phyloP scores from a whole-genome alignment of 352 stramenopile genomes.

The Phytopythium oedochilum region DNA sequence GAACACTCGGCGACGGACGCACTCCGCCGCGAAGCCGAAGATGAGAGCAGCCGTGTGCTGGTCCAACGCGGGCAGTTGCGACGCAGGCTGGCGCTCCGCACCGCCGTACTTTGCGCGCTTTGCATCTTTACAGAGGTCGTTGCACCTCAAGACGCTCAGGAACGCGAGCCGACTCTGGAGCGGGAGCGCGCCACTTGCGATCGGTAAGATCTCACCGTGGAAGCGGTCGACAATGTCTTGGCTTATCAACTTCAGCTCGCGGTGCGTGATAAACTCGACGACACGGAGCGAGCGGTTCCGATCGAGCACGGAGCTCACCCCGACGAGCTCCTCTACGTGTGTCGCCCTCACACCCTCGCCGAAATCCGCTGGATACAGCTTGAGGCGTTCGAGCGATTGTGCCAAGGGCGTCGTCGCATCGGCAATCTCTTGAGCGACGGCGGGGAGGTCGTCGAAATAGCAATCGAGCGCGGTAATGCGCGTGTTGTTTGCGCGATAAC shows the following conservation, averaged over 20 bases:
- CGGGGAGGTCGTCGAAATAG: background rate
- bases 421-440: background rate
- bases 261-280: background rate
- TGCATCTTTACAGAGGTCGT: too few relatives aligned
- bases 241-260: background rate
- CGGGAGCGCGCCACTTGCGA: background rate
- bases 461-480: background rate
- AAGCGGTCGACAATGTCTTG: background rate
- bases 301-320: background rate
- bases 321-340: background rate
- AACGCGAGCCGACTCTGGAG: background rate
- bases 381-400: background rate
- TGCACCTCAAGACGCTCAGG: background rate
- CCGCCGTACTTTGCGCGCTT: background rate
- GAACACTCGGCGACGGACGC: background rate
- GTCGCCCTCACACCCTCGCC: background rate
- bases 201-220: background rate
- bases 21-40: background rate
- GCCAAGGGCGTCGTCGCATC: background rate
- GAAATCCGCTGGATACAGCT: background rate
- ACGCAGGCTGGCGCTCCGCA: background rate
- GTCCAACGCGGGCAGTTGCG: background rate
- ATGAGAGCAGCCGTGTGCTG: background rate
- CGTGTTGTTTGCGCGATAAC: background rate
- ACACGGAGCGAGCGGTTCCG: background rate